Evolutionary conservation across 1,284 basidiomycete species (phyloP), one percentile per base, ranked within the genome.

Genomic region (Rhizoctonia solani): DNA sequence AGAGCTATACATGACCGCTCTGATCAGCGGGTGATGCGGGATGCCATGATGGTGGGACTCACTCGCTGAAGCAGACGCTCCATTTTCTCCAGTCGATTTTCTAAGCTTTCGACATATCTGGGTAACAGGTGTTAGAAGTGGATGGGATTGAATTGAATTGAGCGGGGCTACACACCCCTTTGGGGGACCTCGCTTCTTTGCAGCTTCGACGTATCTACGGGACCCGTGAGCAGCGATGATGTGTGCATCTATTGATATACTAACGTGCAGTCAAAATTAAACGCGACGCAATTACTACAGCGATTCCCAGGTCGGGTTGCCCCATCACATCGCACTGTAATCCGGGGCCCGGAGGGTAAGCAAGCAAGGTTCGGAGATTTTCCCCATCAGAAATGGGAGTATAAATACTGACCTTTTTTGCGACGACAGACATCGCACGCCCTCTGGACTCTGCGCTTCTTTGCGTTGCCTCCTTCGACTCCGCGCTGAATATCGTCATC

Each of bases 141-240:
- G 21, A 16, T 19, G 14, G 32, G 49, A 25, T 5, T 25, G 21
- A 46, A 39, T 32, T 9, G 19, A 14, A 47, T 5, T 25, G 19
- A 27, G 46, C 72, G 23, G 32, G 47, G 16, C 47, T 11, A 11
- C 29, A 21, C 77, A 93, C 84, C 90, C 91, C 79, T 93, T 92
- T 1, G 92, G 89, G 29, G 91, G 89, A 1, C 91, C 90, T 41
- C 92, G 86, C 80, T 92, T 89, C 85, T 92, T 89, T 1, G 90
- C 92, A 30, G 75, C 74, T 71, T 80, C 74, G 37, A 76, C 80
- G 53, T 69, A 88, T 88, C 82, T 87, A 87, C 30, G 87, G 85
- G 1, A 84, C 83, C 54, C 50, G 53, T 50, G 54, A 63, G 63
- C 21, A 50, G 3, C 13, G 32, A 30, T 41, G 27, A 19, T 27